Evolutionary conservation across 108 stramenopile species (phyloP), one percentile per base, ranked within the genome.

Genomic region (Pseudonitzschia multiseries): DNA sequence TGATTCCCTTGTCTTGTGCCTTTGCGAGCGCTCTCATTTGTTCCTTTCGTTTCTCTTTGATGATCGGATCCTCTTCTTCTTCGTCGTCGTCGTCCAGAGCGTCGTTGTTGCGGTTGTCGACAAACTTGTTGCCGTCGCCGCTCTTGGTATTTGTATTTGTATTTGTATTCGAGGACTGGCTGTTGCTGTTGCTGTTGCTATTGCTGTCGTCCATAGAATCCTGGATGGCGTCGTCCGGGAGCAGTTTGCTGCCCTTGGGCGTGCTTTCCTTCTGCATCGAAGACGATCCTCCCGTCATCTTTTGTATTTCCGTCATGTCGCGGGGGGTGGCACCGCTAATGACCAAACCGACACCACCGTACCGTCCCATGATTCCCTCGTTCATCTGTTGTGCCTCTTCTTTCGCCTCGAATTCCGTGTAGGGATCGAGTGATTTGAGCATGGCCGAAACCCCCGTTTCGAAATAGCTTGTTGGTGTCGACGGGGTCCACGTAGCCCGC

Each of bases 291-390:
- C 31, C 57, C 28, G 66, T 50, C n/a, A 67, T 44, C 48, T 69
- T 76, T 71, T 71, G 40, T 43, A 76, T 76, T 42, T 41, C 54
- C 15, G 78, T 71, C 50, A 87, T 36, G 63, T 80, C 83, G 46
- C 56, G 63, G 24, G 74, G 82, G 1, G 70, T 78, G 0, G 80
- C 86, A 22, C 94, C 96, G 3, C 88, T 71, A 75, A 98, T 98
- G 26, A 97, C 95, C 69, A 98, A 76, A 10, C 97, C 97, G 8
- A 98, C 96, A 10, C 97, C 97, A 2, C 94, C 97, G 81, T 98
- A 98, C 43, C 75, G 71, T 22, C 97, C 97, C 15, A 66, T 77
- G 31, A 98, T 95, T 26, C 74, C 77, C 79, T 98, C 97, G 68
- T 80, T 87, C 75, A 98, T 65, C 43, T 88, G 89, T 40, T 71